A percentile compares a stretch with the other conserved stretches of the same genome.
Evolutionary conservation across 305 asterid genomes (phyloP).

Genomic region (Fraxinus greggii): DNA sequence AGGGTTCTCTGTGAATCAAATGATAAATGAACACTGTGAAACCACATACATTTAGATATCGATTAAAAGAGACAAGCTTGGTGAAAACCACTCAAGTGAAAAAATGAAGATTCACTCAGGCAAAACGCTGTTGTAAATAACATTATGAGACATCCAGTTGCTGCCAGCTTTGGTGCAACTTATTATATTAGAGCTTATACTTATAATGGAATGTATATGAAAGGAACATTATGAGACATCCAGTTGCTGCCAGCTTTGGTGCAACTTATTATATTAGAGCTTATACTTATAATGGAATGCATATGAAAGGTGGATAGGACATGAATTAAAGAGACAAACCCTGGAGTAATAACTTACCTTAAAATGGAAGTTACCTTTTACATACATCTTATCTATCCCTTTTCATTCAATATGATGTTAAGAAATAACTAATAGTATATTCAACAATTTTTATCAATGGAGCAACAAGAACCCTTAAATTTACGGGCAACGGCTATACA

Average conservation of each 20-base stretch:
- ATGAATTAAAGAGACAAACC: neutral
- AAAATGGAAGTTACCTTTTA: neutral
- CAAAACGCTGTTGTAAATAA: neutral
- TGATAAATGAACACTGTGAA: neutral
- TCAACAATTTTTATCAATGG: neutral
- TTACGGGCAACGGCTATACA: neutral
- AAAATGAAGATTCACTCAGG: neutral
- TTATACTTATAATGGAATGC: neutral
- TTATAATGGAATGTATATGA: too few species aligned
- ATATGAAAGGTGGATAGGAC: neutral
- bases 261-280: neutral
- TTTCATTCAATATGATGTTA: neutral
- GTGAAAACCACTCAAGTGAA: neutral
- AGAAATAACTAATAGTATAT: neutral
- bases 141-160: neutral
- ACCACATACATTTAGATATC: neutral
- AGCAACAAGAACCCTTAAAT: neutral
- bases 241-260: neutral
- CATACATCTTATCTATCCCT: neutral
- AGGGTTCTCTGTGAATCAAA: neutral
- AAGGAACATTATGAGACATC: neutral
- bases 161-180: neutral
- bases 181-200: neutral
- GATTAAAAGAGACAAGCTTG: neutral
- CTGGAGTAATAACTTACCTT: neutral